Evolutionary conservation across 2,329 filamentous ascomycete genomes (phyloP).

Genomic region (Neopestalotiopsis rosae): DNA sequence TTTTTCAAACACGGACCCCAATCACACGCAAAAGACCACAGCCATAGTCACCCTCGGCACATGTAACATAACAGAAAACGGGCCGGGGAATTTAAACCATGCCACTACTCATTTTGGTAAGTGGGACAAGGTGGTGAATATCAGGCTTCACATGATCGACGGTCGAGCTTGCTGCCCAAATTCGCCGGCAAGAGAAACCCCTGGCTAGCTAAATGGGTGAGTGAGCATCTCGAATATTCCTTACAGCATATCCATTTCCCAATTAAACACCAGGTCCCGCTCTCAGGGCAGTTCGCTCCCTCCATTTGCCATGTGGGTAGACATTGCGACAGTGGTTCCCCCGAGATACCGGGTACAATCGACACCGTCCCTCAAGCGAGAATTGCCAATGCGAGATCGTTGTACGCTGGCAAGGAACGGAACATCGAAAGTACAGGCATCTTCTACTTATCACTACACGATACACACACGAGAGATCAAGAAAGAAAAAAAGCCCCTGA

Average conservation of each 20-base stretch:
- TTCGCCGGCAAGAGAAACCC: neutral
- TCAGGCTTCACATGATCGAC: slow-evolving; percentile 14
- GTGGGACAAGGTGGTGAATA: slow-evolving; percentile 2
- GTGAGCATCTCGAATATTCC: slow-evolving; percentile 13
- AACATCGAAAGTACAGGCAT: neutral
- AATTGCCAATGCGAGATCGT: slow-evolving; percentile 11
- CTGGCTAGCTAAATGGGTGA: neutral
- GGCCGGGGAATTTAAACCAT: neutral
- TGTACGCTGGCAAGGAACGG: neutral
- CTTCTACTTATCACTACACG: neutral
- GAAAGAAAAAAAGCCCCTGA: neutral
- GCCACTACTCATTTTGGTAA: slow-evolving; percentile 3
- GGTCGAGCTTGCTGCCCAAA: slow-evolving; percentile 13
- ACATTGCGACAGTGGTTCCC: neutral
- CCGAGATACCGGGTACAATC: neutral
- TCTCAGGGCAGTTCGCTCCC: neutral
- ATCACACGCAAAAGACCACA: neutral
- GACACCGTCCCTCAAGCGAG: slow-evolving; percentile 5
- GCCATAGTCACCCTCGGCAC: neutral
- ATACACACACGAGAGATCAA: neutral
- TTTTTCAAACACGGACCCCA: neutral
- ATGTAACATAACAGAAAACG: slow-evolving; percentile 2
- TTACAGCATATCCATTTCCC: neutral
- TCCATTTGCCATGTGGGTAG: slow-evolving; percentile 5
- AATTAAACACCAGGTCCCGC: slow-evolving; percentile 1